Conservation (phyloP, 768 basidiomycete genomes). For the Hygrocybe punicea region DNA sequence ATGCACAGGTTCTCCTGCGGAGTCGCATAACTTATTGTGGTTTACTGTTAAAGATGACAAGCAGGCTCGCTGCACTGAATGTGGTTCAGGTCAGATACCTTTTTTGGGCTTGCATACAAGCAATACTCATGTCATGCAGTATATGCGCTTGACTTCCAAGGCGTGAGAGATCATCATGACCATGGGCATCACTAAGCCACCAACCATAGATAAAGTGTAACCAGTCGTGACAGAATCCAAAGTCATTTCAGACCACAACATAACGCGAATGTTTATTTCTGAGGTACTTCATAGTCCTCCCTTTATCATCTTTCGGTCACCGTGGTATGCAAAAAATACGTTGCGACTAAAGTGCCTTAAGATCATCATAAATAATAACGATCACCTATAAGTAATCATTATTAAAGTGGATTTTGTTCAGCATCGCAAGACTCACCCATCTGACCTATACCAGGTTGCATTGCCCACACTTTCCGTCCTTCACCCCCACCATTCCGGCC, state of each 20-base stretch:
- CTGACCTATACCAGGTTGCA: conserved; percentile 87
- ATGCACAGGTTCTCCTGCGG: conserved; percentile 91
- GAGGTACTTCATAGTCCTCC: too few species aligned
- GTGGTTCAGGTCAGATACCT: conserved; percentile 73
- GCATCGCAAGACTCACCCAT: conserved; percentile 66
- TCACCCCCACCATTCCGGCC: conserved; percentile 48
- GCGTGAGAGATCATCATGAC: conserved; percentile 8
- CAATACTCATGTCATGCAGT: conserved; percentile 39
- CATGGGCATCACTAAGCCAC: conserved; percentile 4
- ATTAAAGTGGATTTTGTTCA: too few species aligned
- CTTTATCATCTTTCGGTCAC: too few species aligned
- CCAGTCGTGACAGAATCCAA: background rate
- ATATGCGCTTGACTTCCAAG: conserved; percentile 61
- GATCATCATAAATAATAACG: conserved; percentile 9
- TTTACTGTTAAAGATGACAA: conserved; percentile 64
- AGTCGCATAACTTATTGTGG: conserved; percentile 94
- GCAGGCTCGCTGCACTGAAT: conserved; percentile 83
- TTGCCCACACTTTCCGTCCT: conserved; percentile 71
- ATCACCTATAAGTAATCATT: conserved; percentile 5
- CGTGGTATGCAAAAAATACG: too few species aligned
- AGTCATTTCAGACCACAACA: too few species aligned
- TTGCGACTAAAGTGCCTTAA: too few species aligned
- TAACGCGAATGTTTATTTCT: too few species aligned
- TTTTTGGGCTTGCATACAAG: background rate
- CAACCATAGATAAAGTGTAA: background rate